These are phyloP conservation scores for Fusarium caatingaense DNA, from an alignment of 2,329 filamentous ascomycete genomes.

Conservation along the genomic window DNA sequence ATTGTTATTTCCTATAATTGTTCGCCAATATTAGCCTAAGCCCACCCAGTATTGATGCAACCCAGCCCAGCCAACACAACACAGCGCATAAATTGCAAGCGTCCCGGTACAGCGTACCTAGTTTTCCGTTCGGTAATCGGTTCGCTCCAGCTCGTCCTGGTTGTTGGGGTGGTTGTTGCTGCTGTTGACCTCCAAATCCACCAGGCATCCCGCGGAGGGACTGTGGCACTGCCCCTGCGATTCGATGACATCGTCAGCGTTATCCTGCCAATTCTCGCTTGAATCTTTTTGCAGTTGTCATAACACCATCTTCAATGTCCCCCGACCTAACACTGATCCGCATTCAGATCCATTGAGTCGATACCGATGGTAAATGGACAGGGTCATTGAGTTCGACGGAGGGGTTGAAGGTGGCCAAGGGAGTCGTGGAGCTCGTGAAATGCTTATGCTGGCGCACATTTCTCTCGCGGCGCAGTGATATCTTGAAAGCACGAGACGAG, in stretches of 20 bases:
- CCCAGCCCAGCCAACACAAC: slow-evolving; percentile 14
- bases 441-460: slow-evolving; percentile 29
- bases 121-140: slow-evolving; percentile 73
- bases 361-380: slow-evolving; percentile 29
- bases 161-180: slow-evolving; percentile 69
- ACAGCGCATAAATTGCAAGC: slow-evolving; percentile 6
- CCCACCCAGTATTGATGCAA: slow-evolving; percentile 7
- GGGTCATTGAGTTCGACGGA: slow-evolving; percentile 26
- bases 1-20: slow-evolving; percentile 59
- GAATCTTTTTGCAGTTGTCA: slow-evolving; percentile 18
- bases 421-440: slow-evolving; percentile 26
- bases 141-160: slow-evolving; percentile 64
- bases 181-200: slow-evolving; percentile 69
- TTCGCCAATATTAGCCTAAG: slow-evolving; percentile 40
- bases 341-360: slow-evolving; percentile 31
- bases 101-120: slow-evolving; percentile 58
- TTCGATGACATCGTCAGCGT: slow-evolving; percentile 46
- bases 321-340: slow-evolving; percentile 1
- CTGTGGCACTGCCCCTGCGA: slow-evolving; percentile 69
- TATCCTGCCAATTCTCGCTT: slow-evolving; percentile 34
- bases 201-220: slow-evolving; percentile 70
- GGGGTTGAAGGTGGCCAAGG: slow-evolving; percentile 32
- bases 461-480: slow-evolving; percentile 8
- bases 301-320: slow-evolving; percentile 8
- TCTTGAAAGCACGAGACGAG: slow-evolving; percentile 33